Base-by-base conservation (phyloP, 2,329 filamentous ascomycete genomes). In the Alternaria incomplexa region DNA sequence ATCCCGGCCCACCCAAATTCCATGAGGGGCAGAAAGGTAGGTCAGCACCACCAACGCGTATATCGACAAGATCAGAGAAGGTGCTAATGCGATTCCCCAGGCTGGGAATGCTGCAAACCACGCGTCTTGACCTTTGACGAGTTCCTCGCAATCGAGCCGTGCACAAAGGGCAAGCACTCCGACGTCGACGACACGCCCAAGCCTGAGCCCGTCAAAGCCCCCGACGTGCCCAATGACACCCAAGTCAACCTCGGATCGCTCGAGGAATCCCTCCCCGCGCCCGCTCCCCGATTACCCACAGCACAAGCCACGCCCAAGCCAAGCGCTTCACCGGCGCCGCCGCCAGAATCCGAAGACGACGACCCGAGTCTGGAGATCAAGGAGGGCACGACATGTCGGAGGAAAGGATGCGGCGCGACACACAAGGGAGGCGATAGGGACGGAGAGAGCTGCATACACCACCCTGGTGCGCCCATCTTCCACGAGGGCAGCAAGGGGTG, bases 71-170 rank as follows among this genome's bases (percentile, higher is more conserved):
- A 28, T 22, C 15, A 8, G 11, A 2, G 10, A 6, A 23, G 9
- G 11, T n/a, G 46, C 65, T 68, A 36, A 72, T 55, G 13, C 28
- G 6, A 15, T 5, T 17, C n/a, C 22, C 20, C 75, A 97, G 95
- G 96, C 77, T 98, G 96, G 95, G 96, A 97, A 84, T 99, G 96
- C 85, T 99, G 96, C 88, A 98, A 97, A 83, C 91, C 94, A 61
- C 91, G 96, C 76, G 93, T 98, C 73, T 86, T 99, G 73, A 97
- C 93, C 63, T 99, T 99, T 79, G 96, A 99, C 82, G 96, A 99
- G 83, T 99, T 99, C 85, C 92, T 99, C 81, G 81, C 85, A 64
- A 98, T 99, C 73, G 85, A 92, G 53, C 95, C 96, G 40, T 99
- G 96, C 86, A 97, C 96, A 25, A 92, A 90, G 12, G 96, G 96